Conservation (phyloP, 345 rosid genomes). For the Lagerstroemia speciosa region DNA sequence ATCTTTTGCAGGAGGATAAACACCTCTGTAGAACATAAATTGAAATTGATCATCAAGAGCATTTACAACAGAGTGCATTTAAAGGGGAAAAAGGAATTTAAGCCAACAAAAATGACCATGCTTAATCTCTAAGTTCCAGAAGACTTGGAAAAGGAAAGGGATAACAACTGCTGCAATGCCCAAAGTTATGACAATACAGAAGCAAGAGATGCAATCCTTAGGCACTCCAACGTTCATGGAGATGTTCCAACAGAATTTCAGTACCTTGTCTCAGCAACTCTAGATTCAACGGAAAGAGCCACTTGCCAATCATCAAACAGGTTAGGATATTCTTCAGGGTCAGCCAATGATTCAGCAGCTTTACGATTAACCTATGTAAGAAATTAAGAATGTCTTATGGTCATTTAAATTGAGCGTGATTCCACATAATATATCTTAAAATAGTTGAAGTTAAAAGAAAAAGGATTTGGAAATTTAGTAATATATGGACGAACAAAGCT, state of each 20-base stretch:
- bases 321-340: constrained; percentile 95
- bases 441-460: background rate
- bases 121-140: too few relatives aligned
- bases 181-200: background rate
- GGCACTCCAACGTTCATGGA: too few relatives aligned
- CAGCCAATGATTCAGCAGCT: constrained; percentile 98
- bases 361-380: constrained; percentile 67
- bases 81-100: background rate
- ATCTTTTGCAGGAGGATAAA: constrained; percentile 51
- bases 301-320: constrained; percentile 98
- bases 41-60: background rate
- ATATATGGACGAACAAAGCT: background rate
- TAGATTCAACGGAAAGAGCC: constrained; percentile 79
- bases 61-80: background rate
- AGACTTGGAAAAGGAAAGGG: background rate
- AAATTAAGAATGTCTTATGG: too few relatives aligned
- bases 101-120: background rate
- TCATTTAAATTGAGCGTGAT: too few relatives aligned
- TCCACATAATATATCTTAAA: too few relatives aligned
- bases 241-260: background rate
- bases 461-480: background rate
- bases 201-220: too few relatives aligned
- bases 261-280: constrained; percentile 69
- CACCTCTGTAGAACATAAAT: constrained; percentile 44
- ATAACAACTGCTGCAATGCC: background rate